Conservation (phyloP, 768 basidiomycete genomes). For the Trametes villosa region DNA sequence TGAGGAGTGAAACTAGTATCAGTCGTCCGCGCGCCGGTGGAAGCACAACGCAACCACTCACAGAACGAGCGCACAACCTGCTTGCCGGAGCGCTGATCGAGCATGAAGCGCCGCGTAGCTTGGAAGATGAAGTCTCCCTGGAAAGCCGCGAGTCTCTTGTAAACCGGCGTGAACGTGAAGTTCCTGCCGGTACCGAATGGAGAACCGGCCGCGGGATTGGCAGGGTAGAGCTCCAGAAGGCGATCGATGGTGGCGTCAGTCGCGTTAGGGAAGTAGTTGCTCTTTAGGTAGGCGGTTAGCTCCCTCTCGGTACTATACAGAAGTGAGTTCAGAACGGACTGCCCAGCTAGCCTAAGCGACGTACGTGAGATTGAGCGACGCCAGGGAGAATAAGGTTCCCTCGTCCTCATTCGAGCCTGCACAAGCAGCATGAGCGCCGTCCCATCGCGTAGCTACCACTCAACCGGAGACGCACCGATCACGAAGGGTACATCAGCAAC, state of each 20-base stretch:
- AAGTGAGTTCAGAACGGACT: background rate
- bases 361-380: conserved; percentile 35
- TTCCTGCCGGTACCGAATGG: conserved; percentile 52
- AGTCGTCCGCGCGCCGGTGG: no score
- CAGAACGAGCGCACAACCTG: conserved; percentile 49
- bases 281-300: conserved; percentile 17
- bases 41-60: conserved; percentile 35
- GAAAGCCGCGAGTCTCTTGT: conserved; percentile 54
- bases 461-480: conserved; percentile 34
- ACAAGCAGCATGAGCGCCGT: background rate
- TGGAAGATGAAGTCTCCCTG: conserved; percentile 56
- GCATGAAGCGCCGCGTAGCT: conserved; percentile 50
- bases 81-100: conserved; percentile 42
- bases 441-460: background rate
- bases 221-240: conserved; percentile 36
- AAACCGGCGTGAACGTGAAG: conserved; percentile 54
- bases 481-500: conserved; percentile 53
- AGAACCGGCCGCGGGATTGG: conserved; percentile 48
- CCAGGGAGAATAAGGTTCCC: conserved; percentile 46
- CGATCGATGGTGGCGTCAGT: conserved; percentile 18
- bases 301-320: conserved; percentile 27
- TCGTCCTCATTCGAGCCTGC: background rate
- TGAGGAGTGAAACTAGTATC: no score
- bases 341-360: conserved; percentile 2
- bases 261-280: conserved; percentile 32